Conservation (phyloP, 768 basidiomycete species). For the Pulveroboletus ravenelii region DNA sequence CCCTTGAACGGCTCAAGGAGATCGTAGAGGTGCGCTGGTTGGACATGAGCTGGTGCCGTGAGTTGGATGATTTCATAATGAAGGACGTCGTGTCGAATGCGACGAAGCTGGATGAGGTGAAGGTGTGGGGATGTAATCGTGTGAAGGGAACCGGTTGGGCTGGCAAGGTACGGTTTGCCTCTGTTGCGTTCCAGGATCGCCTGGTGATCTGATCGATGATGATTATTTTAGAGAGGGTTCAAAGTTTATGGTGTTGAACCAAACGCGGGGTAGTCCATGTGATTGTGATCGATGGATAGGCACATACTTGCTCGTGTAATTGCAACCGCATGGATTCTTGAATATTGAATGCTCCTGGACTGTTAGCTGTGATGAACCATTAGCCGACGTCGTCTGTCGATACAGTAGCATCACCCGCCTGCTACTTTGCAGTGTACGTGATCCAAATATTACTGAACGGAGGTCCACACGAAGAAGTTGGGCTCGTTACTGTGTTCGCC, state of each 20-base stretch:
- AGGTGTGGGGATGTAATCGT: slow-evolving; percentile 52
- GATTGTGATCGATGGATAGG: background rate
- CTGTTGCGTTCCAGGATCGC: background rate
- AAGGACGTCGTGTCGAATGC: slow-evolving; percentile 57
- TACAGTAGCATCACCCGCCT: no score
- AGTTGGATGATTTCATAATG: slow-evolving; percentile 77
- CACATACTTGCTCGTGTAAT: background rate
- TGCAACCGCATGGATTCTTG: background rate
- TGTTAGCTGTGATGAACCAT: no score
- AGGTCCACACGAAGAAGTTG: no score
- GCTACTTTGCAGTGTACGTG: no score
- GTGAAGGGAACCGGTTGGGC: slow-evolving; percentile 42
- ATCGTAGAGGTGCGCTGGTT: slow-evolving; percentile 48
- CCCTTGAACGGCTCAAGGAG: slow-evolving; percentile 36
- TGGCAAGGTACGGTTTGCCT: slow-evolving; percentile 35
- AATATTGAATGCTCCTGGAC: background rate
- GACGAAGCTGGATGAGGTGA: slow-evolving; percentile 39
- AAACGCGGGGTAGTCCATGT: slow-evolving; percentile 23
- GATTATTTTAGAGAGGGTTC: slow-evolving; percentile 18
- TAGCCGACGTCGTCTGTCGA: no score
- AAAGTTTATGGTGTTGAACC: slow-evolving; percentile 38
- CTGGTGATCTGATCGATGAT: background rate
- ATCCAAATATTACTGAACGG: no score
- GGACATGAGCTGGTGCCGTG: slow-evolving; percentile 84
- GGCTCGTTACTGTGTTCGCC: no score